Evolutionary conservation across 306 rosid genomes (phyloP).

Genomic region (Vigna reflexopilosa): DNA sequence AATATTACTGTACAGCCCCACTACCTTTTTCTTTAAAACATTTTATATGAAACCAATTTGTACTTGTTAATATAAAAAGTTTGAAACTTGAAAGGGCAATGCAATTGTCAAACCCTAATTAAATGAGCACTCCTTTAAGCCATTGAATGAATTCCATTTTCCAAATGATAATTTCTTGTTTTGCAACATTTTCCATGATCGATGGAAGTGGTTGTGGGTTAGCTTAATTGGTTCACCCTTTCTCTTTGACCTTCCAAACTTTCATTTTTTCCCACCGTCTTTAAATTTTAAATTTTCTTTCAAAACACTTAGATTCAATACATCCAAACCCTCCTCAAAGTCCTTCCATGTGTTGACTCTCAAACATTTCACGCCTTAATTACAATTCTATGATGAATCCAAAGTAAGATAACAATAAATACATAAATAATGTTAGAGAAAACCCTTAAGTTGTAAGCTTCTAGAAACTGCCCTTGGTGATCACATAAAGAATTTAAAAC

Average conservation of each 20-base stretch:
- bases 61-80: neutral
- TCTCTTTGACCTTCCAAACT: slow-evolving; percentile 54
- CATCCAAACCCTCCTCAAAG: slow-evolving; percentile 15
- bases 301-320: neutral
- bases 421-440: neutral
- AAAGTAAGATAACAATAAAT: neutral
- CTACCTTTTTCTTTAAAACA: neutral
- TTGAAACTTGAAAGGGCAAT: slow-evolving; percentile 21
- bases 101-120: slow-evolving; percentile 28
- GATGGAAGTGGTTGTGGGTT: slow-evolving; percentile 58
- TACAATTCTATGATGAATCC: neutral
- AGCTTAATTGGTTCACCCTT: slow-evolving; percentile 71
- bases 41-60: neutral
- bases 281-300: neutral
- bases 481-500: slow-evolving; percentile 40
- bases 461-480: slow-evolving; percentile 55
- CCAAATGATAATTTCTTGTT: slow-evolving; percentile 32
- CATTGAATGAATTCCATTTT: slow-evolving; percentile 41
- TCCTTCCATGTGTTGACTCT: slow-evolving; percentile 1
- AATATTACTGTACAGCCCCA: neutral
- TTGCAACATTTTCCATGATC: slow-evolving; percentile 42
- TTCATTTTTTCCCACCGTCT: neutral
- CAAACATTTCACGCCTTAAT: slow-evolving; percentile 7
- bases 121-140: slow-evolving; percentile 12
- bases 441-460: slow-evolving; percentile 34